Evolutionary conservation across 345 rosid genomes (phyloP).

Genomic region (Aegle marmelos): DNA sequence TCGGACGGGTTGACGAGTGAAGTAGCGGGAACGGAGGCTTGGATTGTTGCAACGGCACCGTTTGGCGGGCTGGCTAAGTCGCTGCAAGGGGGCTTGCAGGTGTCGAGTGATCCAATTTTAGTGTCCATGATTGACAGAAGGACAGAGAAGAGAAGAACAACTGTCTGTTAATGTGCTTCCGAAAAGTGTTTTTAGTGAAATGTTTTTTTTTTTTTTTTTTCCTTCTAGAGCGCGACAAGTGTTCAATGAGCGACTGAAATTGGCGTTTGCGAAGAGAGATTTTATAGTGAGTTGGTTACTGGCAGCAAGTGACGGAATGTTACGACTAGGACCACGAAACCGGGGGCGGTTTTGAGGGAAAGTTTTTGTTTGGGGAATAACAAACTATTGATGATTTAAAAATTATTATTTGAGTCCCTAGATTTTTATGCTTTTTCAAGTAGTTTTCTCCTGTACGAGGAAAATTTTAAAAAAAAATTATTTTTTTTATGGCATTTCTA

Average conservation of each 20-base stretch:
- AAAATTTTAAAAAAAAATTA: too few relatives aligned
- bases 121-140: conserved; percentile 45
- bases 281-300: not conserved
- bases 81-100: conserved; percentile 32
- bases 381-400: too few relatives aligned
- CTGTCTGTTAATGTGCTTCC: not conserved
- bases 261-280: not conserved
- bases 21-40: conserved; percentile 23
- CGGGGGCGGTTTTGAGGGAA: not conserved
- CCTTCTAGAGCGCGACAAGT: not conserved
- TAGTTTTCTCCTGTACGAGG: too few relatives aligned
- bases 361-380: too few relatives aligned
- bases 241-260: not conserved
- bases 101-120: conserved; percentile 43
- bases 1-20: conserved; percentile 32
- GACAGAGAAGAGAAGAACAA: too few relatives aligned
- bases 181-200: not conserved
- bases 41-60: conserved; percentile 38
- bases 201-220: too few relatives aligned
- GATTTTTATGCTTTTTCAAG: too few relatives aligned
- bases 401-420: too few relatives aligned
- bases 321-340: not conserved
- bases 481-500: too few relatives aligned
- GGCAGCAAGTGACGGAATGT: fast-evolving
- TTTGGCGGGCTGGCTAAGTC: conserved; percentile 41